These are phyloP conservation scores for Hyphopichia homilentoma DNA, from an alignment of 805 yeast species.

Conservation along the genomic window DNA sequence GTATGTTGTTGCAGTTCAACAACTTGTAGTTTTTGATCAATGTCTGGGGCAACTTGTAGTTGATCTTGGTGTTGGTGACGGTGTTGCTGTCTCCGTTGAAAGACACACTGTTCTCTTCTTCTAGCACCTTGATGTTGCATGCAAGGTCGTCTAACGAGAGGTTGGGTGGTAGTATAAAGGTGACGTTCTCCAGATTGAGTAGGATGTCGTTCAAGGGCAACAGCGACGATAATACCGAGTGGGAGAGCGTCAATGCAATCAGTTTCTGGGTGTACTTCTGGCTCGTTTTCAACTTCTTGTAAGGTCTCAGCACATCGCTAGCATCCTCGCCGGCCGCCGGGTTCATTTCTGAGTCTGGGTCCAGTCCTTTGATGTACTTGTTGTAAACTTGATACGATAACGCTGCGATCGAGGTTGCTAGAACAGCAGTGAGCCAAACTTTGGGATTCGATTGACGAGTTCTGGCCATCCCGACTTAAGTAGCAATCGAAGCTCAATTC, in stretches of 20 bases:
- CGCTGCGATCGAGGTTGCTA: constrained; percentile 33
- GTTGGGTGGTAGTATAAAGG: constrained; percentile 43
- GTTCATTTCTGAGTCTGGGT: constrained; percentile 3
- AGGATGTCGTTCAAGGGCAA: constrained; percentile 38
- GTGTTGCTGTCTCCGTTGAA: not conserved
- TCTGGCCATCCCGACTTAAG: too few relatives aligned
- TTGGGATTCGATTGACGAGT: constrained; percentile 17
- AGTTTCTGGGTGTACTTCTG: constrained; percentile 25
- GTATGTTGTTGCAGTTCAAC: constrained; percentile 34
- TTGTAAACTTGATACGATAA: constrained; percentile 31
- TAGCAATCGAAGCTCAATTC: too few relatives aligned
- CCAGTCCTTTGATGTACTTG: constrained; percentile 5
- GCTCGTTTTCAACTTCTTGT: constrained; percentile 2
- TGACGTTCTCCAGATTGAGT: constrained; percentile 33
- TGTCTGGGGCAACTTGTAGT: constrained; percentile 17
- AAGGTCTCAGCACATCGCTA: not conserved
- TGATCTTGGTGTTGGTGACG: constrained; percentile 3
- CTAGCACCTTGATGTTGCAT: constrained; percentile 11
- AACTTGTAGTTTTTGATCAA: constrained; percentile 33
- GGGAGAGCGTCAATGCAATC: constrained; percentile 40
- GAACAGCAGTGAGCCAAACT: constrained; percentile 28
- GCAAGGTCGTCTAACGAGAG: constrained; percentile 36
- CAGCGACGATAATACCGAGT: constrained; percentile 33
- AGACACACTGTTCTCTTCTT: constrained; percentile 2
- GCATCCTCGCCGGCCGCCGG: not conserved